Conservation (phyloP, 2,329 filamentous ascomycete genomes). For the Blastomyces silverae region DNA sequence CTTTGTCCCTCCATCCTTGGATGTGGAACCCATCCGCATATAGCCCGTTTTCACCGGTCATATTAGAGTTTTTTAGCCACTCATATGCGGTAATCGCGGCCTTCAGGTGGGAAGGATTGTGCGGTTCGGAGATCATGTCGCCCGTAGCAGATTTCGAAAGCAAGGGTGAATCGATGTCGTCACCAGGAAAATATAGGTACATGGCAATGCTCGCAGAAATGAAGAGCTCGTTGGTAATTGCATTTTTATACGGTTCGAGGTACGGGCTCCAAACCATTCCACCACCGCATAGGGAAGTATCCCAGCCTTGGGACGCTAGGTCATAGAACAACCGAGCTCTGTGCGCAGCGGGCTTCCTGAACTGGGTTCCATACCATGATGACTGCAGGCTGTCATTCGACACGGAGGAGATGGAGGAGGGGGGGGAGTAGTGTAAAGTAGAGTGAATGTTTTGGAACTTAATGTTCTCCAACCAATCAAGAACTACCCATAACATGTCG, state of each 20-base stretch:
- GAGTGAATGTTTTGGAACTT: slow-evolving; percentile 69
- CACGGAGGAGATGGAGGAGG: slow-evolving; percentile 22
- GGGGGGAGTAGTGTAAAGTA: slow-evolving; percentile 49
- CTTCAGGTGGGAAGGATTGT: slow-evolving; percentile 60
- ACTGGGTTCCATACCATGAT: slow-evolving; percentile 69
- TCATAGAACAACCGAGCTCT: slow-evolving; percentile 81
- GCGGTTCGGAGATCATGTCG: slow-evolving; percentile 33
- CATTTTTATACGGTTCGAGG: slow-evolving; percentile 82
- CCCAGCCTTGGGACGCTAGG: slow-evolving; percentile 71
- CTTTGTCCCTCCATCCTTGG: slow-evolving; percentile 52
- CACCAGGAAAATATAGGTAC: slow-evolving; percentile 84
- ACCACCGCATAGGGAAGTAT: slow-evolving; percentile 69
- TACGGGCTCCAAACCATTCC: slow-evolving; percentile 89
- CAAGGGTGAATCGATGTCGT: slow-evolving; percentile 61
- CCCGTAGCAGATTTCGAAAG: slow-evolving; percentile 23
- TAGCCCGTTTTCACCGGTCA: slow-evolving; percentile 66
- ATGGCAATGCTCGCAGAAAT: slow-evolving; percentile 78
- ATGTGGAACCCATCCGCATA: slow-evolving; percentile 90
- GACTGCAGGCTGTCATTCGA: slow-evolving; percentile 23
- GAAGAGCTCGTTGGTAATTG: slow-evolving; percentile 88
- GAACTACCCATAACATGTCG: slow-evolving; percentile 91
- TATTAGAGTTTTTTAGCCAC: slow-evolving; percentile 73
- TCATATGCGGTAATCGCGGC: slow-evolving; percentile 71
- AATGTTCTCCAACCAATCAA: slow-evolving; percentile 80
- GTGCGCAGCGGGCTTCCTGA: slow-evolving; percentile 70